A percentile compares a stretch with the other conserved stretches of the same genome.
Evolutionary conservation across 306 rosid species (phyloP).

Genomic region (Glycyrrhiza uralensis): DNA sequence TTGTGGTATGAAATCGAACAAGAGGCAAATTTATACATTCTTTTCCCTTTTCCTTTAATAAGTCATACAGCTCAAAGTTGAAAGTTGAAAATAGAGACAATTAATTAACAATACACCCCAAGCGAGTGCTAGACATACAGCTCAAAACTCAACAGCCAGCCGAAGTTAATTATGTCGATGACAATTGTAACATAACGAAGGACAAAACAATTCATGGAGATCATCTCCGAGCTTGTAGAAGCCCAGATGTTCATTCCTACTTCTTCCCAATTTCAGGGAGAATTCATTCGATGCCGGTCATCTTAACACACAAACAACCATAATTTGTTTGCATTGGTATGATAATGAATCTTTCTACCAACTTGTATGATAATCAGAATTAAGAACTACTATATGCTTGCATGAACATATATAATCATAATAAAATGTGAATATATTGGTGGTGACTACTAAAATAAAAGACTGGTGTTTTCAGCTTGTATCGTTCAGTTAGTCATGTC

Average conservation of each 20-base stretch:
- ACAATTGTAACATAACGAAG: neutral
- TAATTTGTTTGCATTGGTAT: neutral
- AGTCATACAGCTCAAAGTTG: neutral
- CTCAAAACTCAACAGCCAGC: neutral
- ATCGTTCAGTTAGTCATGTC: neutral
- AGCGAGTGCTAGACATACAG: neutral
- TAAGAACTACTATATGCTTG: neutral
- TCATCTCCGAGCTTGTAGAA: neutral
- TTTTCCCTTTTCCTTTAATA: neutral
- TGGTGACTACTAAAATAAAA: neutral
- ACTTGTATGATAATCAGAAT: conserved; percentile 3
- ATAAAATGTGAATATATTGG: neutral
- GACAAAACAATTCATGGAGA: neutral
- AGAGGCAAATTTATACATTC: neutral
- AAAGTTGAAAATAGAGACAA: neutral
- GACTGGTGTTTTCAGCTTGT: conserved; percentile 3
- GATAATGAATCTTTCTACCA: neutral
- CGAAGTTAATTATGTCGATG: conserved; percentile 2
- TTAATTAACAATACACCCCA: neutral
- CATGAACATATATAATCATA: neutral
- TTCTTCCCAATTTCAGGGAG: neutral
- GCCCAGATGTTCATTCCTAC: neutral
- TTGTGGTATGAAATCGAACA: neutral
- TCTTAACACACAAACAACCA: neutral
- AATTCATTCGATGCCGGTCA: neutral